A percentile compares a stretch with the other conserved stretches of the same genome.
phyloP scores from a whole-genome alignment of 441 rosid genomes.

The Pelargonium citronellum region DNA sequence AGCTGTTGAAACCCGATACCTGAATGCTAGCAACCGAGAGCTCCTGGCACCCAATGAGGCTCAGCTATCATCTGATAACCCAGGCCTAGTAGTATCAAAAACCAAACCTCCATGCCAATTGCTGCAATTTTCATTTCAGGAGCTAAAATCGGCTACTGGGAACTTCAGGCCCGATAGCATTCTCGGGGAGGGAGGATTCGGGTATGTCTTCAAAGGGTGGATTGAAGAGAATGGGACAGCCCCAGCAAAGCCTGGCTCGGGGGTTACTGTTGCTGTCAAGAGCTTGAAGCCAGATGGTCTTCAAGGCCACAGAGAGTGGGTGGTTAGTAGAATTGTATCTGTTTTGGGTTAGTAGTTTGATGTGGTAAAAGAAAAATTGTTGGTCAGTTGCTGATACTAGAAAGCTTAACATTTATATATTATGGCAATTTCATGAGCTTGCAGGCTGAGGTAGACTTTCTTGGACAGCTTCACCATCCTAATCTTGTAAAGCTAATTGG shows the following conservation, averaged over 20 bases:
- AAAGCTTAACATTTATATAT: neutral
- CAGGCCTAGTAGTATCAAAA: conserved; percentile 19
- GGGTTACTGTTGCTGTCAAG: conserved; percentile 45
- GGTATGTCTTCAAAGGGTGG: conserved; percentile 50
- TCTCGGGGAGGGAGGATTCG: conserved; percentile 55
- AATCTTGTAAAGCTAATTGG: conserved; percentile 51
- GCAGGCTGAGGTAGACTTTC: conserved; percentile 50
- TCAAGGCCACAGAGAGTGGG: conserved; percentile 51
- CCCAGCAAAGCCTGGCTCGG: conserved; percentile 47
- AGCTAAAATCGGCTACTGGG: conserved; percentile 48
- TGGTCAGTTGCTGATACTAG: conserved; percentile 11
- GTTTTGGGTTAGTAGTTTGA: conserved; percentile 34
- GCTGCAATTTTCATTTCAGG: conserved; percentile 44
- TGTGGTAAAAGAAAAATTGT: conserved; percentile 5
- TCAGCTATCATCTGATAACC: conserved; percentile 37
- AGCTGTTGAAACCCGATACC: conserved; percentile 60
- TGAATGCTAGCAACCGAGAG: conserved; percentile 66
- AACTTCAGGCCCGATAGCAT: conserved; percentile 50
- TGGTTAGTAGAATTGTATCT: conserved; percentile 32
- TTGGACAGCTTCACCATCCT: conserved; percentile 54
- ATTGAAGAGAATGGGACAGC: conserved; percentile 47
- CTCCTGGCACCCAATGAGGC: conserved; percentile 48
- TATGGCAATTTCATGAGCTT: conserved; percentile 6
- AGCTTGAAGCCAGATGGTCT: conserved; percentile 53
- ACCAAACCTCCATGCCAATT: conserved; percentile 37